Conservation (phyloP, 2,329 filamentous ascomycete species). For the Penicillium sp. region DNA sequence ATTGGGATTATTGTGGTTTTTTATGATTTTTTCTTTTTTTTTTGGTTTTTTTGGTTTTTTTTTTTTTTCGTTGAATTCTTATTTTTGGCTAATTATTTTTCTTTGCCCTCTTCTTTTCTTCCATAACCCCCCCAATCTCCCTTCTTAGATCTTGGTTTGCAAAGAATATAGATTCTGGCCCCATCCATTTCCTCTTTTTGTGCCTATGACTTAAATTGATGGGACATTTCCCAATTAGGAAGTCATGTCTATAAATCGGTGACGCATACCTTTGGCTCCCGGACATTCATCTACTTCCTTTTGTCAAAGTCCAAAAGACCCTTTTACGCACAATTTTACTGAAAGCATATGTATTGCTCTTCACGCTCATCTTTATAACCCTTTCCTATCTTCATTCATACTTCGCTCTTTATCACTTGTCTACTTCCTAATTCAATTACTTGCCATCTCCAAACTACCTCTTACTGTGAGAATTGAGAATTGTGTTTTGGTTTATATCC, state of each 20-base stretch:
- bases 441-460: neutral
- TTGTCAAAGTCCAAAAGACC: conserved; percentile 4
- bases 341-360: neutral
- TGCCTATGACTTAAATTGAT: neutral
- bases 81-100: neutral
- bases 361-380: conserved; percentile 1
- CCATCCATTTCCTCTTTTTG: conserved; percentile 1
- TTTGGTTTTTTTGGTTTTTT: too few species aligned
- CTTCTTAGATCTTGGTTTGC: neutral
- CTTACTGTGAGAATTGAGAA: neutral
- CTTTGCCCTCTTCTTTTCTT: neutral
- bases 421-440: neutral
- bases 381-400: neutral
- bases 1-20: neutral
- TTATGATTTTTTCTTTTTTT: too few species aligned
- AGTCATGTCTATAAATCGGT: conserved; percentile 16
- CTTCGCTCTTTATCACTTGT: conserved; percentile 7
- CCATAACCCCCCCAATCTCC: neutral
- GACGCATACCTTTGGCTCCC: conserved; percentile 15
- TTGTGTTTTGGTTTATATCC: neutral
- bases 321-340: neutral
- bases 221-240: conserved; percentile 15
- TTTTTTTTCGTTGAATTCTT: neutral
- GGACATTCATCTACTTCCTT: conserved; percentile 10
- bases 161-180: neutral